Base-by-base conservation (phyloP, 306 rosid genomes). In the Urtica urens region DNA sequence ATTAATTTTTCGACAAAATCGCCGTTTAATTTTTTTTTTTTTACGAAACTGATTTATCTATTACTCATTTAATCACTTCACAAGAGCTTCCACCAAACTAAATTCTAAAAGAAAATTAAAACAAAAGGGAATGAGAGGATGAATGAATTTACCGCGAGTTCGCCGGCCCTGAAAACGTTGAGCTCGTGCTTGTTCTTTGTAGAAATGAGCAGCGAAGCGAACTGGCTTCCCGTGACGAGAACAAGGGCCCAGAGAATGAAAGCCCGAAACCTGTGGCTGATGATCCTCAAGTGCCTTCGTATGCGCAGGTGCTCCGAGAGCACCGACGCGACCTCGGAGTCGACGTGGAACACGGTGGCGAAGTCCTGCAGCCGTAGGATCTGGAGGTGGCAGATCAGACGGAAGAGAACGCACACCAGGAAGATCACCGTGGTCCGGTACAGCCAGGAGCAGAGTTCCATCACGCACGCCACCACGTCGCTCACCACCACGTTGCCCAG, bases 391-490 rank as follows among this genome's bases (percentile, higher is more conserved):
- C 97, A 90, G 60, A 81, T 84, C 55, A 90, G 46, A 64, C 93
- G 95, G 78, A 81, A 84, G 13, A 90, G 85, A 38, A 90, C 77
- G 49, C 97, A 90, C 0, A 84, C 87, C 0, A 90, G 73, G 67
- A 90, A 90, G 25, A 90, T 72, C 10, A 84, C 74, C 0, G 72
- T 81, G 2, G 80, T 84, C 0, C 97, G 83, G 53, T 81, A 90
- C 27, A 90, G 59, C 93, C 97, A 90, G 0, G 97, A 90, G 43
- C 53, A 58, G 13, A 90, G 56, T 64, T 90, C 97, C 75, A 90
- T 59, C n/a, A 51, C 8, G 48, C 95, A 84, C 0, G 84, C 93
- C 0, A 72, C 80, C 3, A 63, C 45, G 52, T 80, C 95, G 7
- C 95, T 84, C 23, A 71, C 57, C 46, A 74, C 63, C 4, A 75